Percentiles rank a stretch among this genome's conserved stretches.
Evolutionary conservation across 1,284 basidiomycete genomes (phyloP).

Genomic region (Hemileccinum hortonii): DNA sequence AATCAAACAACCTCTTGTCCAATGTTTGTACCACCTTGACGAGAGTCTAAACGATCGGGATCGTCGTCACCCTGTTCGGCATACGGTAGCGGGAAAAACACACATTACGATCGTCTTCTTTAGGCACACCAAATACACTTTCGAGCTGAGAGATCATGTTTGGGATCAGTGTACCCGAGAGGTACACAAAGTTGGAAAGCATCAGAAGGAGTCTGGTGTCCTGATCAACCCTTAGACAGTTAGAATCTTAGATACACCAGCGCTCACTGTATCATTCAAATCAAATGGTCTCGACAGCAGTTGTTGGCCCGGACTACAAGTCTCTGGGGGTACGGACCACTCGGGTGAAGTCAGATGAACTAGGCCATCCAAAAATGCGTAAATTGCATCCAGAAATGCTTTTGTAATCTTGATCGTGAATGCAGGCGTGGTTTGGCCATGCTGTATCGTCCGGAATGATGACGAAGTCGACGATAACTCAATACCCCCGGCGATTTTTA

Average conservation of each 20-base stretch:
- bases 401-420: constrained; percentile 77
- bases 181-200: constrained; percentile 84
- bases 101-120: constrained; percentile 76
- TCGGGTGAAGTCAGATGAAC: constrained; percentile 80
- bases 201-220: constrained; percentile 88
- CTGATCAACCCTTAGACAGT: constrained; percentile 40
- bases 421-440: constrained; percentile 55
- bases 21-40: constrained; percentile 79
- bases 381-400: constrained; percentile 85
- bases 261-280: constrained; percentile 58
- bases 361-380: constrained; percentile 88
- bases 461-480: constrained; percentile 52
- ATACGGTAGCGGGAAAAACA: constrained; percentile 11
- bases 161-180: constrained; percentile 73
- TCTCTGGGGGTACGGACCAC: constrained; percentile 48
- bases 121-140: constrained; percentile 70
- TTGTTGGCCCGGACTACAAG: constrained; percentile 11
- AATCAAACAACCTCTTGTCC: constrained; percentile 85
- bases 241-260: background rate
- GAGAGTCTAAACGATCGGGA: constrained; percentile 52
- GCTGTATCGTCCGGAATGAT: constrained; percentile 48
- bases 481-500: constrained; percentile 81
- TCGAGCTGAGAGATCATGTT: constrained; percentile 81
- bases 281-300: constrained; percentile 36
- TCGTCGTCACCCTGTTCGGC: constrained; percentile 7